These are phyloP conservation scores for Termitomyces sp. DNA, from an alignment of 768 basidiomycete species.

Conservation along the genomic window DNA sequence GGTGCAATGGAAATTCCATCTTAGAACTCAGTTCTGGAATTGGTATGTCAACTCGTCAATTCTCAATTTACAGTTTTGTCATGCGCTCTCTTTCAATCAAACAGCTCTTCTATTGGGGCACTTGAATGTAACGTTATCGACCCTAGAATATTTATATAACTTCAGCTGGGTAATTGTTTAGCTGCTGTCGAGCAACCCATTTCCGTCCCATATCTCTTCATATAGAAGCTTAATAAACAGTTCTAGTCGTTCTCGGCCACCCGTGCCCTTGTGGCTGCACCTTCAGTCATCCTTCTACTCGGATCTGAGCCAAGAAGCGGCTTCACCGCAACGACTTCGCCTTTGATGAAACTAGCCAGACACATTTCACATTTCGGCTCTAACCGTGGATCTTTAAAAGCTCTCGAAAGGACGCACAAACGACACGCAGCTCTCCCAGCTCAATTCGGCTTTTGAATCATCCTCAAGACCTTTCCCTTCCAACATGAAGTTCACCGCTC, in stretches of 20 bases:
- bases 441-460: neutral
- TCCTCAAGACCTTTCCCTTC: neutral
- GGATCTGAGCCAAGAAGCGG: neutral
- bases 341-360: neutral
- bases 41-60: conserved; percentile 6
- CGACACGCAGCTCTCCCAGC: neutral
- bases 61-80: neutral
- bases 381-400: conserved; percentile 1
- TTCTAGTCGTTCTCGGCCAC: neutral
- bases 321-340: neutral
- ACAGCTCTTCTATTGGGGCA: neutral
- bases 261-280: no score
- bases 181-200: neutral
- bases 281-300: neutral
- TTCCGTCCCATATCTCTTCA: neutral
- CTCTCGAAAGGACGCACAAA: neutral
- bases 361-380: neutral
- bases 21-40: neutral
- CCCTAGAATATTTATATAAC: neutral
- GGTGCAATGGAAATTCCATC: conserved; percentile 42
- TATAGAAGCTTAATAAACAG: neutral
- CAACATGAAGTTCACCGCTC: conserved; percentile 17
- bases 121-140: neutral
- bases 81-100: neutral
- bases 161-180: neutral